These are phyloP conservation scores for Neonectria sp. DNA, from an alignment of 2,329 filamentous ascomycete genomes.

Conservation along the genomic window DNA sequence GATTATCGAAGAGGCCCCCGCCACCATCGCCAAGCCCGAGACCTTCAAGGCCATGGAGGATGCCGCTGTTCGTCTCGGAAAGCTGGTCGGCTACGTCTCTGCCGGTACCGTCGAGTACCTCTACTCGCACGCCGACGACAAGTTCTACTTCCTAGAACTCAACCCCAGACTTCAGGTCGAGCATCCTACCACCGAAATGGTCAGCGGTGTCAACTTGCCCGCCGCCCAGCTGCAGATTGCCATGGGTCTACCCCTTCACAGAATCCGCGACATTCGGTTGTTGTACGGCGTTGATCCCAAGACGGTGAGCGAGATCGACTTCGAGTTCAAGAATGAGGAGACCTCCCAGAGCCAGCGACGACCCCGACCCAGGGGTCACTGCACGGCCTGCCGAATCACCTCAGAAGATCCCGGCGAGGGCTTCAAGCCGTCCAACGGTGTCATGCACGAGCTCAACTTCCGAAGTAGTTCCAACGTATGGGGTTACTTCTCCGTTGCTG, in stretches of 20 bases:
- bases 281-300: slow-evolving; percentile 96
- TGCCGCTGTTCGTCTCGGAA: slow-evolving; percentile 93
- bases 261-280: slow-evolving; percentile 95
- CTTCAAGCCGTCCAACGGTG: slow-evolving; percentile 99
- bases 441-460: slow-evolving; percentile 99
- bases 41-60: slow-evolving; percentile 98
- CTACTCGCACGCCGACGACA: slow-evolving; percentile 97
- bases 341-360: slow-evolving; percentile 89
- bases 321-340: slow-evolving; percentile 91
- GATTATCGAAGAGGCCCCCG: slow-evolving; percentile 99
- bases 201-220: slow-evolving; percentile 96
- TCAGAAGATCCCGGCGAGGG: slow-evolving; percentile 99
- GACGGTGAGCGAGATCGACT: slow-evolving; percentile 90
- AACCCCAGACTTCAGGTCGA: slow-evolving; percentile 99
- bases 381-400: slow-evolving; percentile 98
- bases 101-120: slow-evolving; percentile 99
- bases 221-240: slow-evolving; percentile 98
- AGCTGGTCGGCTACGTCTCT: slow-evolving; percentile 97
- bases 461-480: slow-evolving; percentile 98
- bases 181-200: slow-evolving; percentile 99
- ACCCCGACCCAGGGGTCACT: slow-evolving; percentile 95
- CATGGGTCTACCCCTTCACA: slow-evolving; percentile 97
- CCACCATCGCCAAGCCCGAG: slow-evolving; percentile 90
- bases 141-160: slow-evolving; percentile 99
- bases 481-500: slow-evolving; percentile 99